These are phyloP conservation scores for Barnettozyma salicaria DNA, from an alignment of 805 yeast genomes.

Conservation along the genomic window DNA sequence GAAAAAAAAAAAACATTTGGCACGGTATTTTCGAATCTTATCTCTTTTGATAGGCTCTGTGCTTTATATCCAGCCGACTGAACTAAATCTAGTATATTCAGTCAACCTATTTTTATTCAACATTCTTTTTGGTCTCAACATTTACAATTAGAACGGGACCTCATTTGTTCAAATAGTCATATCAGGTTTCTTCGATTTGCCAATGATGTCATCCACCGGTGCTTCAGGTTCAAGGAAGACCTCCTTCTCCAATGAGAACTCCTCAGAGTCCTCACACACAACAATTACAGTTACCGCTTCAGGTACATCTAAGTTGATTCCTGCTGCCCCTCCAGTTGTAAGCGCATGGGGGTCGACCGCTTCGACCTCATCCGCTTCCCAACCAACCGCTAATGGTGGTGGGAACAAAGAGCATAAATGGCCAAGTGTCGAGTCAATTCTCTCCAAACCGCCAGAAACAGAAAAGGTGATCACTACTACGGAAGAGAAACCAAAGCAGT, in stretches of 20 bases:
- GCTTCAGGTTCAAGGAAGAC: constrained; percentile 1
- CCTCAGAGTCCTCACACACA: constrained; percentile 3
- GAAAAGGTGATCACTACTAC: neutral
- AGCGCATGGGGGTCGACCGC: constrained; percentile 24
- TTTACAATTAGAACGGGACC: too few species aligned
- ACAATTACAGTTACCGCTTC: constrained; percentile 4
- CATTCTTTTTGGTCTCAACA: constrained; percentile 1
- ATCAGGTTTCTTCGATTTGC: too few species aligned
- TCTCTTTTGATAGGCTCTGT: too few species aligned
- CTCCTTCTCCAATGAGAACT: constrained; percentile 2
- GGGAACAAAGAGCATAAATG: constrained; percentile 15
- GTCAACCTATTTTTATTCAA: too few species aligned
- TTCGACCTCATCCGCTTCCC: constrained; percentile 2
- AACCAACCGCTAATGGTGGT: neutral
- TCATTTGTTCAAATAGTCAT: too few species aligned
- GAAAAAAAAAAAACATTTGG: too few species aligned
- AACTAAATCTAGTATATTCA: too few species aligned
- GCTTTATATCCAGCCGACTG: too few species aligned
- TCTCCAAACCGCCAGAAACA: constrained; percentile 7
- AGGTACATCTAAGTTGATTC: constrained; percentile 22
- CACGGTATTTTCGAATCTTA: too few species aligned
- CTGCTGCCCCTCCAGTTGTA: constrained; percentile 25
- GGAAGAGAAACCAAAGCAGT: constrained; percentile 4
- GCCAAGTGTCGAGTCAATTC: constrained; percentile 19
- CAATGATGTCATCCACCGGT: constrained; percentile 1